Base-by-base conservation (phyloP, 805 yeast genomes). In the Dipodascus albidus region DNA sequence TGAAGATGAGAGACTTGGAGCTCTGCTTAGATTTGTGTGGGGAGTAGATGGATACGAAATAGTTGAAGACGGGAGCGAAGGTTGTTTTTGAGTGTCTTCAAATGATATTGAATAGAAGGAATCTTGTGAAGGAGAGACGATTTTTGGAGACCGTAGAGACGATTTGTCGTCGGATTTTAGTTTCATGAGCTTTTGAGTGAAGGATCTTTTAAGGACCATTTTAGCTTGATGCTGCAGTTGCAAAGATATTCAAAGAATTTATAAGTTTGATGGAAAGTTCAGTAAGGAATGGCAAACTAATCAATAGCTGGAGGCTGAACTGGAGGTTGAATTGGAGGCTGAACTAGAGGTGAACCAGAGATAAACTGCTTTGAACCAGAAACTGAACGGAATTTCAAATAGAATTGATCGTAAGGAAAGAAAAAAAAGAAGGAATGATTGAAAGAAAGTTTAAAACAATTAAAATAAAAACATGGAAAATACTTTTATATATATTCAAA, bases 81-180 rank as follows among this genome's bases (percentile, higher is more conserved):
- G 49, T 24, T n/a, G 3, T 31, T 47, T 48, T 19, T 50, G 23
- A 6, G 60, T 57, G 41, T 57, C 53, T 41, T 58, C 61, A 31
- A 58, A 58, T 23, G 53, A 50, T 4, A 58, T 57, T 17, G 61
- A 58, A 24, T 53, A 53, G 52, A 58, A 58, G 49, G 52, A 55
- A 50, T 58, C 56, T n/a, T 23, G 44, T 38, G 44, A n/a, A n/a
- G 44, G 44, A 38, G 44, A 38, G 20, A 17, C 44, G 20, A 38
- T 38, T 38, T 38, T 38, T n/a, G 44, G 44, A 11, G 44, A 38
- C 44, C 44, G 44, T 14, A 38, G 44, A 14, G 44, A 38, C 8
- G n/a, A 38, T 19, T 38, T 27, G 33, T 27, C 33, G 44, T n/a
- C n/a, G n/a, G 42, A 47, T 33, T 19, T 17, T 48, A 58, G 54